Conservation (phyloP, 2,329 filamentous ascomycete genomes). For the Coleophoma cylindrospora region DNA sequence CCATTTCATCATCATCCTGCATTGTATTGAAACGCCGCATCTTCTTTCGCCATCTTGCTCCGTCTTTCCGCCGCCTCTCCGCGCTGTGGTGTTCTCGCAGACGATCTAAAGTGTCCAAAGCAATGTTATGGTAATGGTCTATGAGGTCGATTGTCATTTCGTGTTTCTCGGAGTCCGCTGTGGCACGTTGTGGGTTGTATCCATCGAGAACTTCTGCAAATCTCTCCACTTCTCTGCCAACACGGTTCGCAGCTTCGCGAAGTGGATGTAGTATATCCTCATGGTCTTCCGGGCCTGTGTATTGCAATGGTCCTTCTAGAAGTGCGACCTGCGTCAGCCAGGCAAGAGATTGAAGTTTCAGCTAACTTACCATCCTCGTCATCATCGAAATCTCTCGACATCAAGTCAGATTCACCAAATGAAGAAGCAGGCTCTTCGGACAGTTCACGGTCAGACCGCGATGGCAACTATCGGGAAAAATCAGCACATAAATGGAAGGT, state of each 20-base stretch:
- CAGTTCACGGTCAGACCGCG: constrained; percentile 21
- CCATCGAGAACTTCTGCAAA: constrained; percentile 81
- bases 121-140: constrained; percentile 57
- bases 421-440: constrained; percentile 25
- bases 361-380: constrained; percentile 20
- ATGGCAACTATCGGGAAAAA: constrained; percentile 11
- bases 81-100: constrained; percentile 34
- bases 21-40: constrained; percentile 23
- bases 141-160: constrained; percentile 65
- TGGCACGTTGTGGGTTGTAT: constrained; percentile 53
- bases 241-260: constrained; percentile 60
- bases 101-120: constrained; percentile 37
- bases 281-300: constrained; percentile 32
- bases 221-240: constrained; percentile 77
- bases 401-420: constrained; percentile 28
- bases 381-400: constrained; percentile 23
- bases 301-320: constrained; percentile 3
- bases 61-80: constrained; percentile 21
- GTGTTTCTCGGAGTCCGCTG: constrained; percentile 47
- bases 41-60: constrained; percentile 28
- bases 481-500: neutral
- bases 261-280: constrained; percentile 51
- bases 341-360: too few species aligned
- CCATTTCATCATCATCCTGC: constrained; percentile 23
- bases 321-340: too few species aligned